Percentiles rank a stretch among this genome's conserved stretches.
phyloP scores from a whole-genome alignment of 257 asterid species.

The Verbascum thapsus region DNA sequence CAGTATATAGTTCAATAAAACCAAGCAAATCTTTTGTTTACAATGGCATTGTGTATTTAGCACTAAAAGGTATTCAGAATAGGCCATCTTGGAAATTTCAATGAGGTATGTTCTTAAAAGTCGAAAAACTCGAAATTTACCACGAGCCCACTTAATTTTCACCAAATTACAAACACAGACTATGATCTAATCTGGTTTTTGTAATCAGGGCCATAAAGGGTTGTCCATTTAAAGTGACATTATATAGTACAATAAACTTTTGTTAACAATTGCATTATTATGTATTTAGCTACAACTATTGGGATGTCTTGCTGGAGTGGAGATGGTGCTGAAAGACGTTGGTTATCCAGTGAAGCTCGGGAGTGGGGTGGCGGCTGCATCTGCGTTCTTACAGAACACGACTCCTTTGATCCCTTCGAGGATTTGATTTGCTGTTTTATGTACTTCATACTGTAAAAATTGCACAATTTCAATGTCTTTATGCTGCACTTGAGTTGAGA shows the following conservation, averaged over 20 bases:
- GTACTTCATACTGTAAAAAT: slow-evolving; percentile 56
- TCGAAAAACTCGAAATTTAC: too few species aligned
- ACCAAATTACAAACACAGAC: too few species aligned
- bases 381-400: slow-evolving; percentile 76
- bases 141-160: too few species aligned
- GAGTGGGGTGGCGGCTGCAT: slow-evolving; percentile 92
- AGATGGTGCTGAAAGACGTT: slow-evolving; percentile 95
- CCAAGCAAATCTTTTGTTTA: background rate
- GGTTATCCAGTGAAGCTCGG: slow-evolving; percentile 94
- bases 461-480: slow-evolving; percentile 28
- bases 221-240: too few species aligned
- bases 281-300: slow-evolving; percentile 78
- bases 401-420: slow-evolving; percentile 95
- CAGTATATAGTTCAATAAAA: background rate
- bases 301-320: slow-evolving; percentile 98
- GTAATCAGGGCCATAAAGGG: too few species aligned
- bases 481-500: slow-evolving; percentile 18
- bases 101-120: slow-evolving; percentile 54
- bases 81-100: slow-evolving; percentile 96
- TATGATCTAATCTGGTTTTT: too few species aligned
- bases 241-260: background rate
- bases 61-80: slow-evolving; percentile 95
- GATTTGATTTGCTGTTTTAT: slow-evolving; percentile 49
- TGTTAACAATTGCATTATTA: background rate
- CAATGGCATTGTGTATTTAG: slow-evolving; percentile 48